Percentiles rank a stretch among this genome's conserved stretches.
phyloP scores from a whole-genome alignment of 768 basidiomycete genomes.

The Lepiota brunneoincarnata region DNA sequence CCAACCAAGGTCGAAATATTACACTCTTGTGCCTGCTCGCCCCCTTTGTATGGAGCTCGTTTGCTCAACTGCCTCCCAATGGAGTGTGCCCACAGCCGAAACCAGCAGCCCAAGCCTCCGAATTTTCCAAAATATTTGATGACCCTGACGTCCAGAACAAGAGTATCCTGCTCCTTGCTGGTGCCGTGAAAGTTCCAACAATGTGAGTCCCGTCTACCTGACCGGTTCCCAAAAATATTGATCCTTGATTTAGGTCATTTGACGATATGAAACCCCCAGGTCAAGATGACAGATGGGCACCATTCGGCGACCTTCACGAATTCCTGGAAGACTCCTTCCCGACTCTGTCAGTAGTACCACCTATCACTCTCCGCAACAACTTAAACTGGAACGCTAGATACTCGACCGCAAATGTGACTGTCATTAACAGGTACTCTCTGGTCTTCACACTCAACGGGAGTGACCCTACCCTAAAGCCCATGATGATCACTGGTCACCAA shows the following conservation, averaged over 20 bases:
- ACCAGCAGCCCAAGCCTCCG: constrained; percentile 17
- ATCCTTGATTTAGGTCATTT: constrained; percentile 19
- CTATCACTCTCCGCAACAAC: neutral
- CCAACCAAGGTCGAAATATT: neutral
- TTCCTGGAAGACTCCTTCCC: constrained; percentile 26
- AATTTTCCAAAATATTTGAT: constrained; percentile 18
- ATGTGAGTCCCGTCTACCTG: constrained; percentile 16
- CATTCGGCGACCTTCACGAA: constrained; percentile 23
- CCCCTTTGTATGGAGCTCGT: neutral
- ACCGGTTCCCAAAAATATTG: neutral
- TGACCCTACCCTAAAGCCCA: constrained; percentile 17
- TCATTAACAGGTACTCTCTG: constrained; percentile 23
- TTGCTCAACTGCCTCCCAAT: neutral
- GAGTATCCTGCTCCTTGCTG: constrained; percentile 20
- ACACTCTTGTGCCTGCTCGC: neutral
- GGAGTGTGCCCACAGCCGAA: constrained; percentile 19
- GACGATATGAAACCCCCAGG: constrained; percentile 26
- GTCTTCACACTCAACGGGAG: constrained; percentile 24
- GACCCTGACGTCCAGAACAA: constrained; percentile 18
- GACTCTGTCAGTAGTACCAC: constrained; percentile 18
- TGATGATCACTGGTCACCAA: constrained; percentile 28
- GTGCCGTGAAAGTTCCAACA: constrained; percentile 25
- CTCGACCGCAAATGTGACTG: constrained; percentile 17
- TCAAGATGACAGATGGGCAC: constrained; percentile 24
- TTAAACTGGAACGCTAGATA: constrained; percentile 16